Percentiles rank a stretch among this genome's conserved stretches.
Evolutionary conservation across 2,329 filamentous ascomycete species (phyloP).

Genomic region (Alternaria sp.): DNA sequence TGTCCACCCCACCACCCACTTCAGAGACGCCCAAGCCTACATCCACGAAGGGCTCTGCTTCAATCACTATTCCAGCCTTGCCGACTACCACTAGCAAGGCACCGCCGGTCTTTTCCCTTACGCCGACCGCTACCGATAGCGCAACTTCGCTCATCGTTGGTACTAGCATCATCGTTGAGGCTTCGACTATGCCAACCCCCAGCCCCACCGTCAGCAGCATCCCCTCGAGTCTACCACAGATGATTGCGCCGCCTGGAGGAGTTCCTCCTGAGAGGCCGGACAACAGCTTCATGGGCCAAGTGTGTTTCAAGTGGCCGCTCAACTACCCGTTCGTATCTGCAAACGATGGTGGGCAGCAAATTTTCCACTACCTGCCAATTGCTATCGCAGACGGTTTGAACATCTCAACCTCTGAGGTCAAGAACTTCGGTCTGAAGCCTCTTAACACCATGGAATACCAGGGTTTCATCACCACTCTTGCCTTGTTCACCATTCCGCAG

Average conservation of each 20-base stretch:
- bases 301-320: conserved; percentile 81
- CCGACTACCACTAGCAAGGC: conserved; percentile 28
- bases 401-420: conserved; percentile 58
- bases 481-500: conserved; percentile 58
- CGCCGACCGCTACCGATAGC: conserved; percentile 55
- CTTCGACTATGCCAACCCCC: conserved; percentile 54
- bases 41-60: conserved; percentile 10
- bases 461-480: conserved; percentile 83
- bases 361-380: conserved; percentile 78
- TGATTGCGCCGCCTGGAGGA: conserved; percentile 74
- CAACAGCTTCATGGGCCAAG: conserved; percentile 76
- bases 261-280: conserved; percentile 61
- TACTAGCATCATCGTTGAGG: conserved; percentile 67
- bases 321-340: conserved; percentile 84
- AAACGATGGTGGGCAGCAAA: conserved; percentile 77
- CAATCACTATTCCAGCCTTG: conserved; percentile 21
- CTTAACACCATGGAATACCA: conserved; percentile 72
- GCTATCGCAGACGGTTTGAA: conserved; percentile 72
- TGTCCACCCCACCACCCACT: background rate
- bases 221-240: conserved; percentile 72
- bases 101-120: conserved; percentile 50
- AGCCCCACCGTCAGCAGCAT: conserved; percentile 59
- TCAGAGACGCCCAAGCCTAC: conserved; percentile 1
- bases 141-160: conserved; percentile 60
- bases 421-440: conserved; percentile 75